Base-by-base conservation (phyloP, 1,284 basidiomycete species). In the Phellopilus nigrolimitatus region DNA sequence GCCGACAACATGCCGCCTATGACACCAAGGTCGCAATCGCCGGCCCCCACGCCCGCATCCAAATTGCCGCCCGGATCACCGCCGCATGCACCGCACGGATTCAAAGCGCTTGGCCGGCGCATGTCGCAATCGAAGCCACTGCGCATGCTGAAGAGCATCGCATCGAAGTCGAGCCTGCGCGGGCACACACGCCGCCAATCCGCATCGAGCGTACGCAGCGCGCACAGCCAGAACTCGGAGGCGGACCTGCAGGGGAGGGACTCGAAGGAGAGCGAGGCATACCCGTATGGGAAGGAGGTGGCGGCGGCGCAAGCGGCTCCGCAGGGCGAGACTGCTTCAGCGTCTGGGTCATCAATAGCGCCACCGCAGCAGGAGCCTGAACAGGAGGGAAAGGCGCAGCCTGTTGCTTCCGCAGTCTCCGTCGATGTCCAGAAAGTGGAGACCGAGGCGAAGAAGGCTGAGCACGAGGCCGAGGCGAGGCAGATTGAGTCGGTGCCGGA, bases 111-210 rank as follows among this genome's bases (percentile, higher is more conserved):
- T 17, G 47, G 46, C 6, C 38, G 51, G n/a, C 43, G 45, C 6
- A 37, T 53, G 34, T 45, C 28, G 15, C 34, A 30, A 22, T 53
- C 51, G 31, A 50, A 51, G n/a, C 53, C 53, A 5, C 41, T 55
- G 34, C 34, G 49, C n/a, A 51, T 51, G 42, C 43, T 55, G 21
- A 55, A 51, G 37, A 33, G 27, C 8, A 44, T 55, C 37, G 44
- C 53, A 15, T 49, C 53, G 4, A 38, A 40, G 25, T 28, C 53
- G 40, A 54, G 49, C 22, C 34, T 51, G 40, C 24, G 45, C 1
- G 45, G 45, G 13, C 45, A 47, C 25, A 33, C 21, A 17, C 45
- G 47, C 15, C 34, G 46, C 38, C 19, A 24, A 17, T 53, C 45
- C n/a, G n/a, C 38, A n/a, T 38, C 37, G 17, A 44, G 49, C 25